Conservation (phyloP, 208 protist species). For the Entamoeba invadens region DNA sequence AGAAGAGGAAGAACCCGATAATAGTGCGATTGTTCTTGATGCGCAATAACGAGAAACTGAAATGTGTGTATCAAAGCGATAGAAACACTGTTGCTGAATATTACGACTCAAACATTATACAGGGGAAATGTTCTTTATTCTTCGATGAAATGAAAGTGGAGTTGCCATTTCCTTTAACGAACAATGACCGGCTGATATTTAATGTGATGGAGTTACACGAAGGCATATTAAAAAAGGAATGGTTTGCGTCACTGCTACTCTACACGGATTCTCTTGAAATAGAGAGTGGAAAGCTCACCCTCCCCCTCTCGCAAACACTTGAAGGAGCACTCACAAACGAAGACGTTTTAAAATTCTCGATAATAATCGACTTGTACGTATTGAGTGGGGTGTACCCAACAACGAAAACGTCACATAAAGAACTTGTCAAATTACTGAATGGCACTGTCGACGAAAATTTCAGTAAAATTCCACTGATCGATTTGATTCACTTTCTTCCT, state of each 20-base stretch:
- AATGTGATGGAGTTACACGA: neutral
- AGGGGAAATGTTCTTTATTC: neutral
- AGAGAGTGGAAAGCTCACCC: neutral
- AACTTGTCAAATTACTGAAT: neutral
- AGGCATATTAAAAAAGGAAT: neutral
- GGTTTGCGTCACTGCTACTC: neutral
- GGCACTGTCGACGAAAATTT: neutral
- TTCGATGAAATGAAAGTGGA: neutral
- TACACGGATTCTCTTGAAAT: neutral
- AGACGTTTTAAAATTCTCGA: neutral
- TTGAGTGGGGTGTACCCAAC: neutral
- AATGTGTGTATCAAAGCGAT: neutral
- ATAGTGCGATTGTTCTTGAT: neutral
- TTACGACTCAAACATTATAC: neutral
- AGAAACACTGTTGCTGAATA: neutral
- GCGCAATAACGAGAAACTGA: neutral
- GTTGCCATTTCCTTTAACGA: neutral
- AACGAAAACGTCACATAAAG: neutral
- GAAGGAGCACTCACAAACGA: neutral
- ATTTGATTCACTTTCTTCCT: neutral
- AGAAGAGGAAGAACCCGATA: neutral
- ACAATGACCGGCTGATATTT: neutral
- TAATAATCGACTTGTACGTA: neutral
- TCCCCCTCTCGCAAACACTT: neutral
- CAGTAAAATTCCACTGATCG: neutral